Base-by-base conservation (phyloP, 2,329 filamentous ascomycete genomes). In the Epichloe brachyelytri region DNA sequence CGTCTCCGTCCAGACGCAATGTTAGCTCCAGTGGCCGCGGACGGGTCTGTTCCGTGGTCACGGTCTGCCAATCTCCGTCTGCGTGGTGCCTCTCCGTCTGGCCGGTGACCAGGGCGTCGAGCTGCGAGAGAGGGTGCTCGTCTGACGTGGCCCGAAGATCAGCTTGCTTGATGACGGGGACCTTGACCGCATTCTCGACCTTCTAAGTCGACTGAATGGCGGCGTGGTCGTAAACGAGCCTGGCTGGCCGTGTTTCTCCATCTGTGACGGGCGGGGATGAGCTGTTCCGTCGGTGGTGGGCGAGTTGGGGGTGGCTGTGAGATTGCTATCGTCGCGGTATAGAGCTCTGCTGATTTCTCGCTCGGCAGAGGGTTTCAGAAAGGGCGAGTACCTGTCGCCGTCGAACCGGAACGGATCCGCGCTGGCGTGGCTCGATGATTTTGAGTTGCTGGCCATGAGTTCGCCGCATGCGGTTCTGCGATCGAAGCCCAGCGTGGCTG, bases 391-490 rank as follows among this genome's bases (percentile, higher is more conserved):
- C 2, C 60, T 54, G 8, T 63, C 63, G 36, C 60, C 63, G 55
- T 76, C 73, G 53, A 74, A 76, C 46, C 65, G 64, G 60, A 76
- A 77, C 0, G 69, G 72, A 40, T 76, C 71, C 0, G 63, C 66
- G 26, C 64, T 66, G 3, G 60, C 60, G 22, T 65, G 65, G 53
- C 60, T 64, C 2, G 67, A 68, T 51, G 67, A 40, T 53, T 61
- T 57, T n/a, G 64, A 56, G 49, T 58, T 41, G 54, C 56, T 58
- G n/a, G 50, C 43, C 34, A 38, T 39, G 11, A 54, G 43, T 12
- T 53, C 52, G 37, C 36, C 52, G 12, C 38, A 44, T 7, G 43
- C 19, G 37, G 43, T 14, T 14, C 14, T 52, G 12, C 39, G 49
- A 26, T 52, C 54, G 11, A 51, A 45, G 33, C 51, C 48, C 8